phyloP scores from a whole-genome alignment of 768 basidiomycete species.

The Calocybe indica region DNA sequence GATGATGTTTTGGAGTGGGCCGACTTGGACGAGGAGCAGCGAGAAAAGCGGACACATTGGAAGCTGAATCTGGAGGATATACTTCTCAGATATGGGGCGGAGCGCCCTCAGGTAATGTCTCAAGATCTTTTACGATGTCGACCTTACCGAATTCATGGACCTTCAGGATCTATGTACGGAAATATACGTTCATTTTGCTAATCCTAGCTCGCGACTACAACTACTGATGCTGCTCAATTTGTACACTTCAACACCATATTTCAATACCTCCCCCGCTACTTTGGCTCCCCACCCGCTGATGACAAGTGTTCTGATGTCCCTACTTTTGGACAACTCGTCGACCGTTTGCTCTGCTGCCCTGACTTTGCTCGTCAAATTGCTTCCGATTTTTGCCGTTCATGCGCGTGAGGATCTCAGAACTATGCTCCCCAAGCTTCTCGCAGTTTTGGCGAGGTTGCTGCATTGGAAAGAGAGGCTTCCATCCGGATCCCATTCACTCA shows the following conservation, averaged over 20 bases:
- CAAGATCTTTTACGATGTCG: background rate
- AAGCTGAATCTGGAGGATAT: constrained; percentile 76
- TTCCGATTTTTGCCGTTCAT: constrained; percentile 70
- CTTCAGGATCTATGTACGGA: constrained; percentile 65
- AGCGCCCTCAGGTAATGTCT: constrained; percentile 50
- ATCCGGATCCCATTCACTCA: constrained; percentile 18
- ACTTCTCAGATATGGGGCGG: constrained; percentile 57
- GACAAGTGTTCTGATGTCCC: constrained; percentile 56
- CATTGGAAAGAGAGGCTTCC: constrained; percentile 64
- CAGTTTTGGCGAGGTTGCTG: constrained; percentile 62
- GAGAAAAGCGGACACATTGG: constrained; percentile 59
- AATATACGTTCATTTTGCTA: constrained; percentile 55
- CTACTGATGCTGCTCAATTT: constrained; percentile 60
- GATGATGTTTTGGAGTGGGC: constrained; percentile 75
- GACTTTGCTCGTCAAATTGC: constrained; percentile 58
- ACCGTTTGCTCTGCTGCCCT: constrained; percentile 62
- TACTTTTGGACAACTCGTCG: constrained; percentile 71
- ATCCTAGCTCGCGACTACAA: constrained; percentile 61
- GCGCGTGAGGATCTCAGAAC: constrained; percentile 49
- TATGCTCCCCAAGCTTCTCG: constrained; percentile 60
- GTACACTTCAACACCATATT: constrained; percentile 51
- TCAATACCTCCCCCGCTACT: constrained; percentile 39
- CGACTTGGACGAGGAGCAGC: constrained; percentile 54
- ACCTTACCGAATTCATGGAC: constrained; percentile 5
- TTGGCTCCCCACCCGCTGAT: constrained; percentile 61